Evolutionary conservation across 2,329 filamentous ascomycete genomes (phyloP).

Genomic region (Colletotrichum sp.): DNA sequence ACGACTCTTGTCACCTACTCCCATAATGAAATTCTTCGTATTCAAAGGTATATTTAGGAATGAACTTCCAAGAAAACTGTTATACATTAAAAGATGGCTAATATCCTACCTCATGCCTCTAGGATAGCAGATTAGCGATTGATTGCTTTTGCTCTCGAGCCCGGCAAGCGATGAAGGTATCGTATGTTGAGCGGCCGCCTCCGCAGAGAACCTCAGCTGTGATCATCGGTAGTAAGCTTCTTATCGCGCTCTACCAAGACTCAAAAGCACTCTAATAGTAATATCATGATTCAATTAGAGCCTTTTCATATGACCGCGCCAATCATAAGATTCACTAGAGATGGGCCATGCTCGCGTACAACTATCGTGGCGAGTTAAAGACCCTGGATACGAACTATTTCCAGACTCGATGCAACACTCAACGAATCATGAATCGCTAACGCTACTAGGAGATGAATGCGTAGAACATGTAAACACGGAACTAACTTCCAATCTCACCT

Average conservation of each 20-base stretch:
- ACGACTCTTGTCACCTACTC: not conserved
- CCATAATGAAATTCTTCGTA: not conserved
- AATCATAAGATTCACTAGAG: not conserved
- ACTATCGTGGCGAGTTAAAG: not conserved
- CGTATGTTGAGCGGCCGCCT: not conserved
- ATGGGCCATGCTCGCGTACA: not conserved
- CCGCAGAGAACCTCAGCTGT: not conserved
- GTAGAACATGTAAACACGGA: not conserved
- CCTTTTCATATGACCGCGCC: not conserved
- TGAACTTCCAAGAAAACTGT: not conserved
- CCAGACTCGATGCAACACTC: not conserved
- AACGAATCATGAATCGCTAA: not conserved
- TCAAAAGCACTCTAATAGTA: not conserved
- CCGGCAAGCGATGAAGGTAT: not conserved
- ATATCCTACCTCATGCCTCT: not conserved
- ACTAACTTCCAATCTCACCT: not conserved
- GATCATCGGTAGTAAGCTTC: not conserved
- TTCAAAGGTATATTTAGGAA: not conserved
- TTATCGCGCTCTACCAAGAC: fast-evolving
- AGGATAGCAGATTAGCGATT: not conserved
- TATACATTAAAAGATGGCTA: not conserved
- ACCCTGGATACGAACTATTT: not conserved
- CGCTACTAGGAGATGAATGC: not conserved
- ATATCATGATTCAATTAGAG: not conserved
- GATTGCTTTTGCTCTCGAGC: not conserved